Evolutionary conservation across 1,284 basidiomycete species (phyloP), one percentile per base, ranked within the genome.

Genomic region (Fistulinella cinereoalba): DNA sequence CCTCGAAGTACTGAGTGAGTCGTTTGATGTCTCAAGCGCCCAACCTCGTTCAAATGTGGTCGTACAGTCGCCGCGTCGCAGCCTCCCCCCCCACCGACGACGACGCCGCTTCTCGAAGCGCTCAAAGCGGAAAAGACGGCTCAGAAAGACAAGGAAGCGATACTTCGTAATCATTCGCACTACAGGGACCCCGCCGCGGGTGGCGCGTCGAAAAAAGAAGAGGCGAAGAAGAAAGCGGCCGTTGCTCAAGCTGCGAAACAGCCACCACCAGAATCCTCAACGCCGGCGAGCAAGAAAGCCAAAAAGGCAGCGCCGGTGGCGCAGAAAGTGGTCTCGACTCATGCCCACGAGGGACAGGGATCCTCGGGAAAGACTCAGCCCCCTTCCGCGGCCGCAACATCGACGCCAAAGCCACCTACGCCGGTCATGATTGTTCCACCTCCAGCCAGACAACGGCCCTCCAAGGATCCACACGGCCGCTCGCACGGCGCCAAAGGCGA

Each of bases 81-180:
- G 52, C 72, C 77, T 0, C 65, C 73, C 0, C 73, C 80, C 3
- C 72, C 69, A 24, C 86, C 89, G 1, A 91, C 84, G 49, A 86
- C 87, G 0, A 96, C 93, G 0, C 93, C 93, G 0, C 76, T 96
- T 21, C 79, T 97, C 27, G 92, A 94, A 57, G 90, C 92, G 2
- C 78, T 97, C 45, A 89, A 88, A 56, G 85, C 85, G 0, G 85
- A 90, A 65, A 88, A 85, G 60, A 75, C 76, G 5, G 83, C 84
- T 0, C 76, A 81, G 56, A 82, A 79, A 52, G 85, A 88, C 59
- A 85, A 81, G 57, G 83, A 85, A 51, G 71, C 80, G 16, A 84
- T 83, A 52, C 70, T 81, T 23, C 80, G 83, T 28, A 83, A 78
- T 44, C 82, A 85, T 24, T 75, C 82, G 0, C 83, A 85, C 61